Evolutionary conservation across 2,329 filamentous ascomycete species (phyloP).

Genomic region (Myriosclerotinia duriaeana): DNA sequence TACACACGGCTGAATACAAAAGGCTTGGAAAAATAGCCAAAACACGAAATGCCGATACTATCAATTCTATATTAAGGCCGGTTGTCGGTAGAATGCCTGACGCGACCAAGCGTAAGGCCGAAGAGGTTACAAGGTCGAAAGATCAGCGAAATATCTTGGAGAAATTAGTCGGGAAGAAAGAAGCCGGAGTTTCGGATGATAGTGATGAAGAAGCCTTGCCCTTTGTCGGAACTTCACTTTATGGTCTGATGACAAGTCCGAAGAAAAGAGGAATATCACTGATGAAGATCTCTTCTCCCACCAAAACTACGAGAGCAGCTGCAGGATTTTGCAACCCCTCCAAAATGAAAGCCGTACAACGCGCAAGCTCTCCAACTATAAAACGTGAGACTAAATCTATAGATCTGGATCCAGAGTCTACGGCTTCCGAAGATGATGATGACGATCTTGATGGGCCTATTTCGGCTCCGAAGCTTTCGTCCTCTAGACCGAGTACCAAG

Average conservation of each 20-base stretch:
- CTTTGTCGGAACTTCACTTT: conserved; percentile 44
- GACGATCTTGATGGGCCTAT: conserved; percentile 39
- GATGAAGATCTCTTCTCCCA: conserved; percentile 30
- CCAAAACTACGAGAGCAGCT: conserved; percentile 37
- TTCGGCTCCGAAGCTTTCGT: conserved; percentile 30
- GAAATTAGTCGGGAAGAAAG: conserved; percentile 30
- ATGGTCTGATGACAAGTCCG: conserved; percentile 47
- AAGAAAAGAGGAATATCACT: conserved; percentile 40
- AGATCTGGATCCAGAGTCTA: conserved; percentile 17
- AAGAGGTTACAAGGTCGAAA: conserved; percentile 42
- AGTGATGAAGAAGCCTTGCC: conserved; percentile 38
- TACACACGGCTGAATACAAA: conserved; percentile 76
- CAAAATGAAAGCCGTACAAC: neutral
- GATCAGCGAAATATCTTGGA: conserved; percentile 42
- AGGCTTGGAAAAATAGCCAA: conserved; percentile 60
- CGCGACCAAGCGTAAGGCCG: conserved; percentile 36
- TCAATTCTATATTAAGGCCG: conserved; percentile 44
- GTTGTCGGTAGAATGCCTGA: conserved; percentile 41
- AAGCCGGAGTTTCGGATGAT: conserved; percentile 35
- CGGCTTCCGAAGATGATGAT: conserved; percentile 28
- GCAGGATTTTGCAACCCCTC: conserved; percentile 38
- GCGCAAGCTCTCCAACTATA: neutral
- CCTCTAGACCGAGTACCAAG: neutral
- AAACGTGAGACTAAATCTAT: neutral
- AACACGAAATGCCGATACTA: conserved; percentile 52